phyloP scores from a whole-genome alignment of 306 rosid genomes.

The Cucumis cinereus region DNA sequence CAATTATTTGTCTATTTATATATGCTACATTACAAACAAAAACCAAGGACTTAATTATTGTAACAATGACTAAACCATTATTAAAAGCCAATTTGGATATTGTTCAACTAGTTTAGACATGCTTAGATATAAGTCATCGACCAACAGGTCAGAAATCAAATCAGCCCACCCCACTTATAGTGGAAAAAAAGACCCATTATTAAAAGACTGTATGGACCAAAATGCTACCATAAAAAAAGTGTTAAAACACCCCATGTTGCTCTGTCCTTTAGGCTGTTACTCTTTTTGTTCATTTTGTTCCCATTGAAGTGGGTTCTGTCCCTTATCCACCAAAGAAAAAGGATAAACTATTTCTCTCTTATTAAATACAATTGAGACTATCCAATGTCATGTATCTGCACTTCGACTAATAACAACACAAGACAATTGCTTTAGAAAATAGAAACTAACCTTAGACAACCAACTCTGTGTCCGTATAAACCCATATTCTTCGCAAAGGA shows the following conservation, averaged over 20 bases:
- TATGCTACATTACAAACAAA: not conserved
- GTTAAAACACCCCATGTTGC: too few relatives aligned
- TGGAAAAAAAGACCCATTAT: too few relatives aligned
- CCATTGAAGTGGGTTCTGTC: too few relatives aligned
- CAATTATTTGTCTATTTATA: not conserved
- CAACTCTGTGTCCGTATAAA: constrained; percentile 27
- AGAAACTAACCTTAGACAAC: constrained; percentile 23
- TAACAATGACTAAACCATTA: not conserved
- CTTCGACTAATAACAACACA: not conserved
- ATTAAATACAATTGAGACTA: not conserved
- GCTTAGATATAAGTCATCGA: too few relatives aligned
- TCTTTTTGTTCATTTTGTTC: too few relatives aligned
- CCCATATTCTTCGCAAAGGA: constrained; percentile 35
- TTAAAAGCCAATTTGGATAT: not conserved
- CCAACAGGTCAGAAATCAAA: not conserved
- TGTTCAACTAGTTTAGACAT: not conserved
- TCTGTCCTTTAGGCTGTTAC: too few relatives aligned
- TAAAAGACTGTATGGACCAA: not conserved
- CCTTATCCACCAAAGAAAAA: not conserved
- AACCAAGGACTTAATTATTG: not conserved
- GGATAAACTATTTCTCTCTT: not conserved
- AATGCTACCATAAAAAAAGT: not conserved
- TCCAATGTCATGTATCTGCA: not conserved
- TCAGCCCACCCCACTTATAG: not conserved
- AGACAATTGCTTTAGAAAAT: not conserved